Conservation (phyloP, 2,329 filamentous ascomycete species). For the Beauveria brongniartii region DNA sequence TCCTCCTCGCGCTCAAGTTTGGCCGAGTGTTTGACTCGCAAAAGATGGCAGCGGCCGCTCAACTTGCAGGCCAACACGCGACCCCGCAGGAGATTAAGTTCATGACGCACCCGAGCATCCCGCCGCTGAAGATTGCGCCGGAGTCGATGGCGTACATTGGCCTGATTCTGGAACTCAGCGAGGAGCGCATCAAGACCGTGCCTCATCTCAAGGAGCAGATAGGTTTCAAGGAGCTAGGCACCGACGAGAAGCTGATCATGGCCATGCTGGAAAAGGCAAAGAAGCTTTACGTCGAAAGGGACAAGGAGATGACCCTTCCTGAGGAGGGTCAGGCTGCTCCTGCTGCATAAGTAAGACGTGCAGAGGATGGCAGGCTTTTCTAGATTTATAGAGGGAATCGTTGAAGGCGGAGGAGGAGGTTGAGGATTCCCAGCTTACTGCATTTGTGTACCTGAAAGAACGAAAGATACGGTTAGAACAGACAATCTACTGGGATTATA, state of each 20-base stretch:
- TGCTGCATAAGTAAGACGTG: neutral
- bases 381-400: neutral
- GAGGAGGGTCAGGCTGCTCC: neutral
- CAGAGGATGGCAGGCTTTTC: neutral
- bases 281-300: neutral
- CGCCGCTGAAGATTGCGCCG: neutral
- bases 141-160: neutral
- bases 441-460: too few relatives aligned
- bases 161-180: neutral
- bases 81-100: neutral
- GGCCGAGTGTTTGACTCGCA: neutral
- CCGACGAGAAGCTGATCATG: neutral
- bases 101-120: neutral
- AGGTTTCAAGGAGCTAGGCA: neutral
- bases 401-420: too few relatives aligned
- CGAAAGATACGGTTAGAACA: too few relatives aligned
- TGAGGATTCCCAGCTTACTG: too few relatives aligned
- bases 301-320: neutral
- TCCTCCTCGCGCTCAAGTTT: conserved; percentile 1
- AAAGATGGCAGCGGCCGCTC: neutral
- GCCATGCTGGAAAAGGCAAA: neutral
- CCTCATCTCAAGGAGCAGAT: neutral
- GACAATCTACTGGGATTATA: too few relatives aligned
- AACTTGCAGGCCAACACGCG: neutral
- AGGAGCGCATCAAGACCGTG: neutral